Percentiles rank a stretch among this genome's conserved stretches.
These are phyloP conservation scores for Selaginella tamariscina DNA, from an alignment of 75 land plant species.

Conservation along the genomic window DNA sequence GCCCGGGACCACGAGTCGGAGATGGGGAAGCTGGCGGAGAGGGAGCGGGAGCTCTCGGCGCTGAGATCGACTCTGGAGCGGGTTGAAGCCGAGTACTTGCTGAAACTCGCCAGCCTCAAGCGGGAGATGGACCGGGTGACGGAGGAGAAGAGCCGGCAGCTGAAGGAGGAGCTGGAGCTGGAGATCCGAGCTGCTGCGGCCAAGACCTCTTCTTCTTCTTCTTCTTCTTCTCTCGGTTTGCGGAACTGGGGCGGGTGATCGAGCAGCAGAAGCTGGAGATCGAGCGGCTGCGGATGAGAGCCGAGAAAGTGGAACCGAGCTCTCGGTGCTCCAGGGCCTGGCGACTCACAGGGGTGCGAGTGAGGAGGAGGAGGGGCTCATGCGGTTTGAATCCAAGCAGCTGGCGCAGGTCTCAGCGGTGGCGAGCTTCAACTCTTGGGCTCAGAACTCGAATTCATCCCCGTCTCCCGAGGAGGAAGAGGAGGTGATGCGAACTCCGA, in stretches of 20 bases:
- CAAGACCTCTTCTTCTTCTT: too few relatives aligned
- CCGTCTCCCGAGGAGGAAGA: too few relatives aligned
- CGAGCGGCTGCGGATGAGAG: slow-evolving; percentile 43
- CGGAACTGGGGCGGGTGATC: slow-evolving; percentile 20
- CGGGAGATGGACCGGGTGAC: neutral
- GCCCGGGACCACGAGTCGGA: slow-evolving; percentile 54
- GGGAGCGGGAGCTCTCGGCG: slow-evolving; percentile 56
- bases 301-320: slow-evolving; percentile 63
- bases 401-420: neutral
- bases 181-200: neutral
- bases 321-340: neutral
- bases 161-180: neutral
- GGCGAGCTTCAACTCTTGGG: neutral
- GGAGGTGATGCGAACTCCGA: too few relatives aligned
- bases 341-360: neutral
- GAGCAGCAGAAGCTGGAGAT: slow-evolving; percentile 45
- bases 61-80: slow-evolving; percentile 36
- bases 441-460: neutral
- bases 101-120: neutral
- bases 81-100: slow-evolving; percentile 31
- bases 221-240: too few relatives aligned
- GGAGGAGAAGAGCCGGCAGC: neutral
- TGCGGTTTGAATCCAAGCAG: neutral
- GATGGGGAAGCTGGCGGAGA: slow-evolving; percentile 34
- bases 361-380: neutral